A percentile compares a stretch with the other conserved stretches of the same genome.
Conservation (phyloP, 2,329 filamentous ascomycete species). For the Sarocladium strictum region DNA sequence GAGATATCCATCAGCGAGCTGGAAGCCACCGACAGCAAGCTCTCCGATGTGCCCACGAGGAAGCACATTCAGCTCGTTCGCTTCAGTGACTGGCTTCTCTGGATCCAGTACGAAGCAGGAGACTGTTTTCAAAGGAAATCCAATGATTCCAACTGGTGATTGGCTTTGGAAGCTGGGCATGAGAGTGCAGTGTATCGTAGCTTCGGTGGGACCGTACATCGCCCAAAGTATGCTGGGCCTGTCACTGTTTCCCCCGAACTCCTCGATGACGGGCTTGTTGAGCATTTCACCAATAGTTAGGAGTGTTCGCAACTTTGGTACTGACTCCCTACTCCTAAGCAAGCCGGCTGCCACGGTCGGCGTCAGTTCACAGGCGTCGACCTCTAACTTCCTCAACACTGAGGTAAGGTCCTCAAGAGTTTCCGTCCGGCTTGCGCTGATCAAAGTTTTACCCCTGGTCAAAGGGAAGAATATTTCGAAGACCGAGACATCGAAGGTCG, state of each 20-base stretch:
- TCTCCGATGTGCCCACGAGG: constrained; percentile 59
- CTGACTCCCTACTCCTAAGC: constrained; percentile 59
- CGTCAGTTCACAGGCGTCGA: constrained; percentile 85
- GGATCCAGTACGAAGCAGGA: constrained; percentile 66
- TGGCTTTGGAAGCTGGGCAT: constrained; percentile 54
- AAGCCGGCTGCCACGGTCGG: constrained; percentile 80
- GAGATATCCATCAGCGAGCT: constrained; percentile 7
- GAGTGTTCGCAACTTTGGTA: constrained; percentile 63
- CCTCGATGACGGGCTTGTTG: constrained; percentile 65
- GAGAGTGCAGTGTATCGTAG: constrained; percentile 81
- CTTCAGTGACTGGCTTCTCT: constrained; percentile 12
- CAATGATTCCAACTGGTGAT: constrained; percentile 63
- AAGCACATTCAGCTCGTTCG: constrained; percentile 43
- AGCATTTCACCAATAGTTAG: constrained; percentile 94
- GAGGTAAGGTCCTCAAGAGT: constrained; percentile 71
- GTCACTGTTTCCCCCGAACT: constrained; percentile 61
- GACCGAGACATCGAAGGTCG: constrained; percentile 90
- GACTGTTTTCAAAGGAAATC: constrained; percentile 72
- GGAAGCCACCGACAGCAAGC: constrained; percentile 2
- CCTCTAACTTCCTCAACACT: constrained; percentile 55
- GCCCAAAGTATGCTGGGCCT: constrained; percentile 68
- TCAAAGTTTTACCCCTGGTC: constrained; percentile 65
- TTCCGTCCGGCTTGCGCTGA: constrained; percentile 60
- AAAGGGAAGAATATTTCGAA: constrained; percentile 93
- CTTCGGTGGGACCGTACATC: constrained; percentile 94